Evolutionary conservation across 148 eudicot genomes (phyloP), one percentile per base, ranked within the genome.

Genomic region (Simmondsia chinensis): DNA sequence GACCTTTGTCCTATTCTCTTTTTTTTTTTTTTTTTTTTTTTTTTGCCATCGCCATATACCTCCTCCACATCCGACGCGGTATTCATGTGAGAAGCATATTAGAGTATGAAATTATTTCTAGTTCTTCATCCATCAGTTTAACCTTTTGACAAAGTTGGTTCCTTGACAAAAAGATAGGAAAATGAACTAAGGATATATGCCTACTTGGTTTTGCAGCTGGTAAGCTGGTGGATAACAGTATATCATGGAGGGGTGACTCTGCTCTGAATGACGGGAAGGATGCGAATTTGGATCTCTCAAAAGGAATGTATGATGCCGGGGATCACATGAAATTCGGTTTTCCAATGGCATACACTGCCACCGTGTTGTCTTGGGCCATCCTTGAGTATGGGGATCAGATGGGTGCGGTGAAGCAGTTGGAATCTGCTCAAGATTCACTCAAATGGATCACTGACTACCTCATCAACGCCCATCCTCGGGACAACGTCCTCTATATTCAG

Each of bases 241-340:
- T 91, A 44, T 9, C 73, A 7, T 91, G 97, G 97, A 91, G 97
- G 45, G 97, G 97, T 4, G 81, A 91, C 61, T 91, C 97, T 4
- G 95, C 75, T 6, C 56, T 85, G 5, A 23, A 71, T 2, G 97
- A 91, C 51, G 97, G 97, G 3, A 79, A 48, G 3, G 64, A 74
- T 19, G 94, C 69, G 4, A 70, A 63, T 11, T 33, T 91, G 57
- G 94, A 91, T 62, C 94, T 91, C 20, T 69, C 95, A 0, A 82
- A 91, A 71, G 99, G 99, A 47, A 52, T 91, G 77, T 91, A 82
- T 31, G 95, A 91, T 77, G 99, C 99, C 28, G 99, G 99, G 20
- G 99, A 91, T 66, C 94, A 82, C 46, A 79, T 91, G 78, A 91
- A 91, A 60, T 91, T 91, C 59, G 83, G 83, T 19, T 91, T 91